Base-by-base conservation (phyloP, 2,329 filamentous ascomycete species). In the Triangularia verruculosa region DNA sequence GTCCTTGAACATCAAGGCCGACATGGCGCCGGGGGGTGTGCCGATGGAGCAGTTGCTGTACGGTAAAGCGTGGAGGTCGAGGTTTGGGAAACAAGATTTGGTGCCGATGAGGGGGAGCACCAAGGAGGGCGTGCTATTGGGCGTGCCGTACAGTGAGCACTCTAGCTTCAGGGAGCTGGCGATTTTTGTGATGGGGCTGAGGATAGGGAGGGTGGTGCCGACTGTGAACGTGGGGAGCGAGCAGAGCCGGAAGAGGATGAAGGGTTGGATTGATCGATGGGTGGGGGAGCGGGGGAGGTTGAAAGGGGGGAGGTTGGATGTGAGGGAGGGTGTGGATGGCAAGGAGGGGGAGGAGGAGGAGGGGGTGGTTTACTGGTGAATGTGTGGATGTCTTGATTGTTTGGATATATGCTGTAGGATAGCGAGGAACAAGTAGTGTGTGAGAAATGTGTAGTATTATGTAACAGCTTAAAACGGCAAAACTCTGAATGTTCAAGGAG, bases 131-230 rank as follows among this genome's bases (percentile, higher is more conserved):
- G 89, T 90, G 74, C 97, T 93, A 74, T 97, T 96, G 70, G 93
- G 92, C 0, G 95, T 98, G 1, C 95, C 95, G 1, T 99, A 99
- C 74, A 93, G 89, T 59, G 95, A 99, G 78, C 95, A 99, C 75
- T 95, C 91, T 75, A 96, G 91, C 66, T 99, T 99, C 73, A 84
- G 94, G 47, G 95, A 99, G 79, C 77, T 99, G 73, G 94, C 92
- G 0, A 89, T 98, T 84, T 99, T 99, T 73, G 86, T 94, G 69
- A 95, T 95, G 82, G 86, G 89, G 20, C 75, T 99, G 74, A 81
- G 91, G 62, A 96, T 99, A 68, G 93, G 94, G 67, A 91, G 89
- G 76, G 86, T 99, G 6, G 89, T 99, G 15, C 95, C 95, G 0
- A 99, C 95, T 0, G 95, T 99, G 3, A 98, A 99, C 63, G 84